These are phyloP conservation scores for Cyberlindnera mississippiensis DNA, from an alignment of 805 yeast species.

Conservation along the genomic window DNA sequence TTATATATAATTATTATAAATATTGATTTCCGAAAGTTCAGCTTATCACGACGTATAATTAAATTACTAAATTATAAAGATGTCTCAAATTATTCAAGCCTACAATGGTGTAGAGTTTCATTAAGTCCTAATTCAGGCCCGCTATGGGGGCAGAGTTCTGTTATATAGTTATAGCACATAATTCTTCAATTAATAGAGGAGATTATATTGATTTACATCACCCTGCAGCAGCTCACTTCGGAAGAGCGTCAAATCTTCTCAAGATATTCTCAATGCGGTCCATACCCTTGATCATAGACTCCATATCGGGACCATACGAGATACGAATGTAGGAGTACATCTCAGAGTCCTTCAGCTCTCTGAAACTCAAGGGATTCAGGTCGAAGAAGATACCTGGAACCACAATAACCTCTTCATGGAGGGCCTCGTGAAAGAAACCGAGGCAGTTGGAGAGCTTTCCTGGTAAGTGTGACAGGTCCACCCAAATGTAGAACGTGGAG, in stretches of 20 bases:
- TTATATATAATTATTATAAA: no score
- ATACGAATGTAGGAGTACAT: slow-evolving; percentile 58
- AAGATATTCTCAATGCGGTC: slow-evolving; percentile 54
- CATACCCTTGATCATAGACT: slow-evolving; percentile 49
- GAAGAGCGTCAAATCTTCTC: slow-evolving; percentile 39
- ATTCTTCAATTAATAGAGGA: no score
- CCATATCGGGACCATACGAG: slow-evolving; percentile 57
- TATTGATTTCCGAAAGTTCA: no score
- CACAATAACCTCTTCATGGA: slow-evolving; percentile 54
- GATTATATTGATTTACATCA: no score
- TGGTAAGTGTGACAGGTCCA: slow-evolving; percentile 51
- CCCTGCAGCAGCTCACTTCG: slow-evolving; percentile 21
- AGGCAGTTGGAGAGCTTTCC: slow-evolving; percentile 53
- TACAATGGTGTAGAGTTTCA: no score
- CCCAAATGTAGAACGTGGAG: slow-evolving; percentile 59
- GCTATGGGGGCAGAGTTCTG: no score
- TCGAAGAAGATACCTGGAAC: slow-evolving; percentile 64
- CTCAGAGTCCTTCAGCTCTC: slow-evolving; percentile 49
- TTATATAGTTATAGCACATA: no score
- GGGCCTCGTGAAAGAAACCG: slow-evolving; percentile 60
- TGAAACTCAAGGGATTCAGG: slow-evolving; percentile 47
- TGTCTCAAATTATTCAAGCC: no score
- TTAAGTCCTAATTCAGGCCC: no score
- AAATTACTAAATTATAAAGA: no score
- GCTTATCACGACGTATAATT: no score